These are phyloP conservation scores for Trametes meyenii DNA, from an alignment of 768 basidiomycete genomes.

Conservation along the genomic window DNA sequence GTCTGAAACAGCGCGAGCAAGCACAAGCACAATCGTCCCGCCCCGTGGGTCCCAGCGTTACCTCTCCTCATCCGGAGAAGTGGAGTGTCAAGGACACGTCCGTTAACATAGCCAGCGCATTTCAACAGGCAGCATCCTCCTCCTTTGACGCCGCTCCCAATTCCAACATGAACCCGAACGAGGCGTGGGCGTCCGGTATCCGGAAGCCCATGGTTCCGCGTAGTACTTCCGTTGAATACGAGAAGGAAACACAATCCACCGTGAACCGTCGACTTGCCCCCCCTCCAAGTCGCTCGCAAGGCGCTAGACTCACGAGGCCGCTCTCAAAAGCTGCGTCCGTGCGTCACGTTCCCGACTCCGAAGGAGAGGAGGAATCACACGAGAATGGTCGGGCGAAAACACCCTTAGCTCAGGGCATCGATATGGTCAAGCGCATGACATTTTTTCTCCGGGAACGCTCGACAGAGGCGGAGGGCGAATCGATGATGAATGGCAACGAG, in stretches of 20 bases:
- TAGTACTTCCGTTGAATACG: conserved; percentile 82
- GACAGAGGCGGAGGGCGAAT: conserved; percentile 49
- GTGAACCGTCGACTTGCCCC: conserved; percentile 59
- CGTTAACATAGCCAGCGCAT: conserved; percentile 84
- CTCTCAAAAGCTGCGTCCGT: conserved; percentile 58
- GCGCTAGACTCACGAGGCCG: conserved; percentile 44
- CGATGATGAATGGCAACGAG: conserved; percentile 40
- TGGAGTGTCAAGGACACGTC: conserved; percentile 83
- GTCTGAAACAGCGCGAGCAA: conserved; percentile 48
- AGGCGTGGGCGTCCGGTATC: conserved; percentile 67
- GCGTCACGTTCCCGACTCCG: conserved; percentile 68
- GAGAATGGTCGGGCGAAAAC: conserved; percentile 59
- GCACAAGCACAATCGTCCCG: conserved; percentile 28
- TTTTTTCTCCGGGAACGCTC: conserved; percentile 70
- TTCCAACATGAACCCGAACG: conserved; percentile 52
- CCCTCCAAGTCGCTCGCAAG: conserved; percentile 52
- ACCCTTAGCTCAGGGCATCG: conserved; percentile 64
- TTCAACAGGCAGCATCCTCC: conserved; percentile 64
- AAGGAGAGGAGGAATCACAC: conserved; percentile 51
- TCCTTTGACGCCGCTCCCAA: conserved; percentile 28
- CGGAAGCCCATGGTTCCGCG: conserved; percentile 57
- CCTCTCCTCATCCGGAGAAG: conserved; percentile 56
- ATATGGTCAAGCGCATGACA: conserved; percentile 55
- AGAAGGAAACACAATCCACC: conserved; percentile 61
- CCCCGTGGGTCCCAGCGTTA: conserved; percentile 32